Evolutionary conservation across 495 filamentous ascomycete species (phyloP), one percentile per base, ranked within the genome.

Genomic region (Aspergillus olivimuriae): DNA sequence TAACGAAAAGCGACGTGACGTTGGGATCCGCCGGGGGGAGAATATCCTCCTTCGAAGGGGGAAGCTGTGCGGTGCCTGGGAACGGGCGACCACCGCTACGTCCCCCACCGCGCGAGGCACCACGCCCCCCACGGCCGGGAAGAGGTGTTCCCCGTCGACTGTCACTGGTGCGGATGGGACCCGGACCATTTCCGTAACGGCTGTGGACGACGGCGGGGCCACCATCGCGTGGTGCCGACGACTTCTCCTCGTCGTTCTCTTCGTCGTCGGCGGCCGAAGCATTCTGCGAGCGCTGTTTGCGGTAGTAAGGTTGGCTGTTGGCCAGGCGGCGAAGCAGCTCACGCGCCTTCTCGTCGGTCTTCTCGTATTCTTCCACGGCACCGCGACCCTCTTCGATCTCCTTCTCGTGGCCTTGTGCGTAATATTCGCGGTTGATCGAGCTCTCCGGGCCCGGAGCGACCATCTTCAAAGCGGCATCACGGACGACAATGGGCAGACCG

Each of bases 381-480:
- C 81, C 87, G 31, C 86, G 69, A 0, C 92, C 94, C 52, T 96
- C 91, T 55, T 95, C 89, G 37, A 98, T 83, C 44, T 90, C 89
- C 60, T 82, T 84, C 72, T 98, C 94, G 63, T 97, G 86, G 51
- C 95, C 87, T 61, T 98, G 92, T 8, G 92, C 92, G 63, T 92
- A 98, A 66, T 89, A 98, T 70, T 98, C 88, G 51, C 92, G 76
- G 66, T 98, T 98, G 59, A 97, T 84, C 20, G 82, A 81, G 64
- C 87, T 92, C 48, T 86, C 75, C 2, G 92, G 92, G 2, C 92
- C 92, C 1, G 90, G 89, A 9, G 89, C 88, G 15, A 96, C 84
- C 77, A 98, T 91, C 72, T 96, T 95, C 39, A 98, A 76, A 1
- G 92, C 92, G n/a, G 92, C 91, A 72, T 98, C 92, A 49, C 92